Base-by-base conservation (phyloP, 805 yeast genomes). In the Ogataea paraovalis region DNA sequence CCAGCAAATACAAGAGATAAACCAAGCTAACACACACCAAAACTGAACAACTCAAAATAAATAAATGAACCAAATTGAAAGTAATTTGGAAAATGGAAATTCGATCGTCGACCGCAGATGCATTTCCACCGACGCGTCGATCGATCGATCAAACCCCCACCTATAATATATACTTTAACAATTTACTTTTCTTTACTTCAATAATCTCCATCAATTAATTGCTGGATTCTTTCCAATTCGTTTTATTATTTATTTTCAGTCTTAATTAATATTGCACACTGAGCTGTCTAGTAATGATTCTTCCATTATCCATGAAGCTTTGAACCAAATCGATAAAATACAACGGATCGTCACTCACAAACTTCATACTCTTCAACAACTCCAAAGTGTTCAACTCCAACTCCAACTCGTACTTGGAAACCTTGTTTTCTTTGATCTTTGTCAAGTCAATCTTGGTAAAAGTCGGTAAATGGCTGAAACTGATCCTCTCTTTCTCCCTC, bases 391-490 rank as follows among this genome's bases (percentile, higher is more conserved):
- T 62, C 42, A 68, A 49, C 45, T 68, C 72, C 36, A 68, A 50
- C 47, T 68, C 72, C 42, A 67, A 50, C 48, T 68, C 72, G 44
- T 59, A 65, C 45, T 58, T 60, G 10, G 60, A 50, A 1, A 48
- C 49, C 34, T 61, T 63, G 44, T 60, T 55, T 45, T 67, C 68
- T 51, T 55, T 58, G 2, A 85, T 87, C 53, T 77, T 75, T 1
- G 95, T 87, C 51, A 86, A 67, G 66, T 87, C 95, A 54, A 87
- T 77, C 57, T 82, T 74, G 1, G 91, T 83, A 37, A 81, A 79
- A 1, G 94, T 85, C 8, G 83, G 82, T n/a, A 77, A 73, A 53
- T 87, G 91, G n/a, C 78, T 71, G 67, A 78, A 87, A 48, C 91
- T 79, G 23, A 75, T 73, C 52, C 97, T 74, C 55, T 84, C 82